Evolutionary conservation across 192 early-diverging fungal genomes (phyloP).

Genomic region (Physocladia obscura): DNA sequence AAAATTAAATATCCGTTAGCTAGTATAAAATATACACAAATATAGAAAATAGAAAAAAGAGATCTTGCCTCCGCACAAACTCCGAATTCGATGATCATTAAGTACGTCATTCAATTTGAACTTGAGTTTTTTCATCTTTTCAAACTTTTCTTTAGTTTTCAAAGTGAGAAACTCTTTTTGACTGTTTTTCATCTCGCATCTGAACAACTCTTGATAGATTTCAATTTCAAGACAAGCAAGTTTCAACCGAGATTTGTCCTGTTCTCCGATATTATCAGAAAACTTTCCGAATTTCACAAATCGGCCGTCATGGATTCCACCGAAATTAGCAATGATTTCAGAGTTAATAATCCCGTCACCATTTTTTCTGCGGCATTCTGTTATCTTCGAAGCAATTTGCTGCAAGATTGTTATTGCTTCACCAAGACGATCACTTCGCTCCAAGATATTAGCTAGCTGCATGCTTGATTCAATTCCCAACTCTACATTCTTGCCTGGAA

Average conservation of each 20-base stretch:
- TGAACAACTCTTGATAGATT: constrained; percentile 23
- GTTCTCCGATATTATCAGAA: not conserved
- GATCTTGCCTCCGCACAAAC: too few species aligned
- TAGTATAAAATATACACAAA: too few species aligned
- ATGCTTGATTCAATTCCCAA: constrained; percentile 20
- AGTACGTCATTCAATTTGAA: too few species aligned
- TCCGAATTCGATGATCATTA: too few species aligned
- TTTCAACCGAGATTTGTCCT: not conserved
- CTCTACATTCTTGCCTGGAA: constrained; percentile 35
- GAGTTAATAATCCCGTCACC: constrained; percentile 24
- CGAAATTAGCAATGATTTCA: constrained; percentile 11
- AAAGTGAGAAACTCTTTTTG: too few species aligned
- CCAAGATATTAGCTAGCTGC: constrained; percentile 37
- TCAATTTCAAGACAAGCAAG: constrained; percentile 14
- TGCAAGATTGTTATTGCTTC: constrained; percentile 32
- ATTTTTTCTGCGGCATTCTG: constrained; percentile 6
- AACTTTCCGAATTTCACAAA: not conserved
- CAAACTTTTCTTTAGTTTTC: too few species aligned
- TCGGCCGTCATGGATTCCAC: constrained; percentile 25
- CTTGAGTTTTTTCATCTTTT: too few species aligned
- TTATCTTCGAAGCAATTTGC: constrained; percentile 25
- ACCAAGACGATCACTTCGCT: constrained; percentile 27
- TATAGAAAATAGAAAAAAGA: too few species aligned
- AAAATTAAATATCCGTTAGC: too few species aligned
- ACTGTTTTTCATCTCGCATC: constrained; percentile 36